These are phyloP conservation scores for Acidomyces sp. DNA, from an alignment of 495 filamentous ascomycete genomes.

Conservation along the genomic window DNA sequence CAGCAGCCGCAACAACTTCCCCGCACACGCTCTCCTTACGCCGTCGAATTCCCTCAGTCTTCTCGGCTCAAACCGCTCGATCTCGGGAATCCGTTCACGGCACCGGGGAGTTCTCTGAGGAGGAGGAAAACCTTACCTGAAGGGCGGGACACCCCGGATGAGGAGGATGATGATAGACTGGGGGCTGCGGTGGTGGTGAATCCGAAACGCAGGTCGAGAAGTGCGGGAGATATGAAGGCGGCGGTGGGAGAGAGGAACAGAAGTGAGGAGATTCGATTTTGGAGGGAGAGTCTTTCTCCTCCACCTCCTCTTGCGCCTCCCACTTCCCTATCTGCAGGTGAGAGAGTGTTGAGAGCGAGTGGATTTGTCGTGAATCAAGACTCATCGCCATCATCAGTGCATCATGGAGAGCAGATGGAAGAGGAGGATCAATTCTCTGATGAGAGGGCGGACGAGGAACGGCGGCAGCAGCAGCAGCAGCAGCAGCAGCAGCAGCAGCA, in stretches of 20 bases:
- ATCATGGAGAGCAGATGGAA: too few relatives aligned
- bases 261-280: slow-evolving; percentile 20
- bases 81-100: slow-evolving; percentile 15
- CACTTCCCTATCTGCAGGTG: too few relatives aligned
- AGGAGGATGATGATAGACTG: background rate
- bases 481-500: too few relatives aligned
- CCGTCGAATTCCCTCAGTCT: slow-evolving; percentile 20
- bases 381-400: too few relatives aligned
- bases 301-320: too few relatives aligned
- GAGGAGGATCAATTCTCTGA: too few relatives aligned
- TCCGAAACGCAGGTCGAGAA: slow-evolving; percentile 17
- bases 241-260: slow-evolving; percentile 7
- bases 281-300: slow-evolving; percentile 18
- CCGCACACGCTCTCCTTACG: slow-evolving; percentile 18
- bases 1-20: slow-evolving; percentile 7
- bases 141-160: background rate
- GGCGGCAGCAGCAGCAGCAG: slow-evolving; percentile 2
- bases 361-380: too few relatives aligned
- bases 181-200: too few relatives aligned
- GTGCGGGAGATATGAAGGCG: slow-evolving; percentile 14
- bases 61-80: slow-evolving; percentile 18
- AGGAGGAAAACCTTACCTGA: slow-evolving; percentile 16
- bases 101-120: slow-evolving; percentile 15
- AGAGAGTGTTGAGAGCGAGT: slow-evolving; percentile 14
- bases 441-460: background rate